A percentile compares a stretch with the other conserved stretches of the same genome.
Evolutionary conservation across 1,139 yeast species (phyloP).

Genomic region (Schwanniomyces etchellsii): DNA sequence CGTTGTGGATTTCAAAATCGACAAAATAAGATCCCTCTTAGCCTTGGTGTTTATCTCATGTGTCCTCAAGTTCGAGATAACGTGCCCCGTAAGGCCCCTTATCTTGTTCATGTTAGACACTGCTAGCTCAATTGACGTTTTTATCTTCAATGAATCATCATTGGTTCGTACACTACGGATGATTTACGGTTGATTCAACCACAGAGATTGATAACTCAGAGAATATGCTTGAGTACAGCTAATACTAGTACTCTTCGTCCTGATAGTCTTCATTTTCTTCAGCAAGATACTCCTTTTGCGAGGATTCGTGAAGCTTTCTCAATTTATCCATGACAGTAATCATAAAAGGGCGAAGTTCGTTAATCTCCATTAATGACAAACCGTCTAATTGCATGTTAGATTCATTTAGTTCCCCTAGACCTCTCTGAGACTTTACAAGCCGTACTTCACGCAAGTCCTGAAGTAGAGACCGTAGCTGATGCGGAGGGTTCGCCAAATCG

Average conservation of each 20-base stretch:
- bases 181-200: too few species aligned
- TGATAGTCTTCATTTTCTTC: slow-evolving; percentile 13
- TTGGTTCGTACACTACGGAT: too few species aligned
- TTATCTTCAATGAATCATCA: slow-evolving; percentile 1
- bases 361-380: slow-evolving; percentile 75
- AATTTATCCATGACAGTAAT: slow-evolving; percentile 74
- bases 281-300: slow-evolving; percentile 18
- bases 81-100: slow-evolving; percentile 24
- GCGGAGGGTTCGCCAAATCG: slow-evolving; percentile 65
- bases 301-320: slow-evolving; percentile 45
- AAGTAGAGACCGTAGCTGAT: slow-evolving; percentile 57
- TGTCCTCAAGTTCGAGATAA: slow-evolving; percentile 35
- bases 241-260: not conserved
- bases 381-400: slow-evolving; percentile 81
- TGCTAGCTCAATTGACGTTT: too few species aligned
- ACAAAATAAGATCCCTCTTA: slow-evolving; percentile 52
- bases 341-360: slow-evolving; percentile 82
- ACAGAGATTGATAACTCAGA: too few species aligned
- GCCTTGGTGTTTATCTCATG: slow-evolving; percentile 30
- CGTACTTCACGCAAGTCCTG: slow-evolving; percentile 86
- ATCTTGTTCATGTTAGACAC: slow-evolving; percentile 23
- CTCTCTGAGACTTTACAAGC: slow-evolving; percentile 73
- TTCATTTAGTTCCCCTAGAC: slow-evolving; percentile 73
- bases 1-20: slow-evolving; percentile 68
- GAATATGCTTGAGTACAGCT: too few species aligned